A percentile compares a stretch with the other conserved stretches of the same genome.
Evolutionary conservation across 495 filamentous ascomycete species (phyloP).

Genomic region (Lepraria neglecta): DNA sequence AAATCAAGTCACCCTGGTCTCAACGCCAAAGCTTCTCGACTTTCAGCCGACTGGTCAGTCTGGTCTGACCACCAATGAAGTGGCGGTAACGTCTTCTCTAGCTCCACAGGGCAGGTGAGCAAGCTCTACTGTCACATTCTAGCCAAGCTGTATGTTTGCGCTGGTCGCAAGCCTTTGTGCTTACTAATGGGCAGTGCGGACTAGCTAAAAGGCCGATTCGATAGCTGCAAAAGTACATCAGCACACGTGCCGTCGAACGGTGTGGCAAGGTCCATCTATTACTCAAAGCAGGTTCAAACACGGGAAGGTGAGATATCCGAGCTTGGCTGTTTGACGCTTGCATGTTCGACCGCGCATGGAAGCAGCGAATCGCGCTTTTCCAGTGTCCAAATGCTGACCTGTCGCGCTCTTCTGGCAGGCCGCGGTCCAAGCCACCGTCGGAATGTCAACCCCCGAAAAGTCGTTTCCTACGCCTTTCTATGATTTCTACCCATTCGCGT

Average conservation of each 20-base stretch:
- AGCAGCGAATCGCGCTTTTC: background rate
- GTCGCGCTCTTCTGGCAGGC: background rate
- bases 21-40: background rate
- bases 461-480: background rate
- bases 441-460: background rate
- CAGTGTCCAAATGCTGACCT: background rate
- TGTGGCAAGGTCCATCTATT: background rate
- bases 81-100: background rate
- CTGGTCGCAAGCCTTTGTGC: background rate
- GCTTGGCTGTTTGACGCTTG: background rate
- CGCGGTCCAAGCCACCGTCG: slow-evolving; percentile 5
- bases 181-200: background rate
- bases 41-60: no score
- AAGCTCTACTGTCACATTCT: no score
- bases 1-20: background rate
- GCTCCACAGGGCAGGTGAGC: background rate
- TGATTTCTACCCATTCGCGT: slow-evolving; percentile 5
- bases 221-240: no score
- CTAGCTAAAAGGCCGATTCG: background rate
- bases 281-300: background rate
- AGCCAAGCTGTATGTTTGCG: background rate
- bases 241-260: background rate
- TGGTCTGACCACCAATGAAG: background rate
- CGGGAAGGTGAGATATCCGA: background rate
- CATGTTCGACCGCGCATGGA: background rate